Conservation (phyloP, 345 rosid species). For the Isatis tinctoria region DNA sequence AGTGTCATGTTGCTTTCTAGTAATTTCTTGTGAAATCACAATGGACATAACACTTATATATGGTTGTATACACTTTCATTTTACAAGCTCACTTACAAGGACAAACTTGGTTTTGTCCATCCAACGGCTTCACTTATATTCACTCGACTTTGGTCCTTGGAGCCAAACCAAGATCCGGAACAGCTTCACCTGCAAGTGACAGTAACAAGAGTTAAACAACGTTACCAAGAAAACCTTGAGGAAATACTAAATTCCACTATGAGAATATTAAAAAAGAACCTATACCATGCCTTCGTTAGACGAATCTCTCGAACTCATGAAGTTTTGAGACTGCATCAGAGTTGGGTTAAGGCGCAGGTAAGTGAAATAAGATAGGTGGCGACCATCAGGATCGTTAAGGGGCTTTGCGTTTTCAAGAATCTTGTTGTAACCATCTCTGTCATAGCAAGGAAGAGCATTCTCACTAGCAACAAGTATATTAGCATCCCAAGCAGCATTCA, state of each 20-base stretch:
- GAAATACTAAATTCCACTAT: background rate
- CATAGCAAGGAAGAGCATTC: constrained; percentile 85
- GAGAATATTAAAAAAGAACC: background rate
- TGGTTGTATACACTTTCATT: background rate
- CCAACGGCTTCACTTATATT: background rate
- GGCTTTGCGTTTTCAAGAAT: constrained; percentile 86
- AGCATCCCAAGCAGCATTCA: constrained; percentile 97
- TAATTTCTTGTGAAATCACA: background rate
- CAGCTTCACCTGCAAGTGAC: constrained; percentile 43
- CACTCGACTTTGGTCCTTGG: constrained; percentile 20
- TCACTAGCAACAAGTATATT: constrained; percentile 71
- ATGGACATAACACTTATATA: background rate
- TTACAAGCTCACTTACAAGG: constrained; percentile 11
- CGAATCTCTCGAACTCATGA: constrained; percentile 80
- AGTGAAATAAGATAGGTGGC: constrained; percentile 81
- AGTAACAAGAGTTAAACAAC: background rate
- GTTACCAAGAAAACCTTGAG: background rate
- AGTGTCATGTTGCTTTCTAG: constrained; percentile 12
- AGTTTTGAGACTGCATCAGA: constrained; percentile 55
- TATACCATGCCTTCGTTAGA: constrained; percentile 89
- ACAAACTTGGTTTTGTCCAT: background rate
- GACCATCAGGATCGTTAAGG: constrained; percentile 75
- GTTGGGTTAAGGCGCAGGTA: constrained; percentile 70
- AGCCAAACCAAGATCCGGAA: constrained; percentile 35
- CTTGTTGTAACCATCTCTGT: constrained; percentile 81